Base-by-base conservation (phyloP, 768 basidiomycete genomes). In the Kwoniella pini region DNA sequence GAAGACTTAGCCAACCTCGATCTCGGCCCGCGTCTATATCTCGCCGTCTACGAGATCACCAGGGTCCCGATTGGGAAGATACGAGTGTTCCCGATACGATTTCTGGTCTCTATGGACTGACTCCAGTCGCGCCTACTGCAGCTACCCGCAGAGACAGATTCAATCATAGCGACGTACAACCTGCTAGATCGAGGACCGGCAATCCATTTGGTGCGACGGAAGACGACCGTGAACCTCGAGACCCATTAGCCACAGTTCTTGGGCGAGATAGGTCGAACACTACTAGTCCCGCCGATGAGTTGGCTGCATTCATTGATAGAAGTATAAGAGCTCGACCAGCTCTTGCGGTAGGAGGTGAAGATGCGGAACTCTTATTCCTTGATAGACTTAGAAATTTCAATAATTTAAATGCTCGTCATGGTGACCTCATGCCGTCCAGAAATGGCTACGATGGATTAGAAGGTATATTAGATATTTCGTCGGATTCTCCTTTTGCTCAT, bases 21-120 rank as follows among this genome's bases (percentile, higher is more conserved):
- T 44, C 52, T 24, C 39, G 51, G 15, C 21, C 52, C 17, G 22
- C 52, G 21, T 61, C 59, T 15, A 26, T 54, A 22, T 22, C 59
- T 9, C 19, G 59, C 3, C 39, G 59, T n/a, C 30, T 54, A 7
- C 26, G 58, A 44, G 58, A 60, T 28, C 50, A 52, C 17, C 15
- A 44, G 4, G 58, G 58, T 44, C 49, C 58, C 4, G 50, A 60
- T 40, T 60, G 58, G 58, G 58, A 60, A 13, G 57, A 59, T 26
- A 40, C 57, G 10, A 28, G 49, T 39, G 19, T 51, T 10, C 11
- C 40, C 4, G 28, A 53, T 13, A 19, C 52, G 11, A n/a, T 31
- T 30, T 27, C 33, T 17, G 11, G 22, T 46, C 15, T 15, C 33
- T n/a, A n/a, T n/a, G n/a, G n/a, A n/a, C n/a, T n/a, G n/a, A n/a